phyloP scores from a whole-genome alignment of 495 filamentous ascomycete species.

The Neurospora sp. region DNA sequence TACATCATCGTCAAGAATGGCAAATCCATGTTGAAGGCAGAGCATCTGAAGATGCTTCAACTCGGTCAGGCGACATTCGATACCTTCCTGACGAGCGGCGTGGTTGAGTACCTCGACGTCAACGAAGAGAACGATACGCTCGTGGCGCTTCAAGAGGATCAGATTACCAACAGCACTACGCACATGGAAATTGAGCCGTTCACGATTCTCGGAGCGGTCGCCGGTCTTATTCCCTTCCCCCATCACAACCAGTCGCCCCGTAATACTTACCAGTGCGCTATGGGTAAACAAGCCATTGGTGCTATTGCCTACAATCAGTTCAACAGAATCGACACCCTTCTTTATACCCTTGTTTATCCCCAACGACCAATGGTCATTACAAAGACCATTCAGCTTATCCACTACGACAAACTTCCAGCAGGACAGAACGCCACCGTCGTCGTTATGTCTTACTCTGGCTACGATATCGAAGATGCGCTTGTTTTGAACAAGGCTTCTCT shows the following conservation, averaged over 20 bases:
- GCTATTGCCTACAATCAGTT: slow-evolving; percentile 97
- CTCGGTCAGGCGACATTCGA: slow-evolving; percentile 79
- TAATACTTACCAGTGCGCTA: slow-evolving; percentile 99
- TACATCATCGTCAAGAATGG: slow-evolving; percentile 88
- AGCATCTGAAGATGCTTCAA: slow-evolving; percentile 67
- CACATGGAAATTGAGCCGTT: slow-evolving; percentile 98
- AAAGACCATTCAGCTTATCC: slow-evolving; percentile 88
- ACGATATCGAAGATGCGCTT: slow-evolving; percentile 98
- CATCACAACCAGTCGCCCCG: slow-evolving; percentile 98
- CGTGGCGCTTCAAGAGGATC: slow-evolving; percentile 78
- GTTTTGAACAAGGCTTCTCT: slow-evolving; percentile 92
- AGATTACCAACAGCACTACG: slow-evolving; percentile 70
- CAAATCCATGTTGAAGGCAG: slow-evolving; percentile 63
- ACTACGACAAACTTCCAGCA: slow-evolving; percentile 94
- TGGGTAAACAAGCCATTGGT: slow-evolving; percentile 99
- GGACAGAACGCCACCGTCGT: slow-evolving; percentile 95
- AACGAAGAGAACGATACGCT: slow-evolving; percentile 97
- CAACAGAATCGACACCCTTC: slow-evolving; percentile 84
- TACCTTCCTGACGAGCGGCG: slow-evolving; percentile 76
- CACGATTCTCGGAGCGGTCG: slow-evolving; percentile 93
- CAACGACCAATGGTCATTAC: slow-evolving; percentile 97
- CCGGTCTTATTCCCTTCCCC: slow-evolving; percentile 92
- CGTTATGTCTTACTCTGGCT: slow-evolving; percentile 98
- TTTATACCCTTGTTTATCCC: slow-evolving; percentile 95
- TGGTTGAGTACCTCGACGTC: slow-evolving; percentile 94